A percentile compares a stretch with the other conserved stretches of the same genome.
Conservation (phyloP, 169 alveolate genomes). For the Cryptosporidium baileyi region DNA sequence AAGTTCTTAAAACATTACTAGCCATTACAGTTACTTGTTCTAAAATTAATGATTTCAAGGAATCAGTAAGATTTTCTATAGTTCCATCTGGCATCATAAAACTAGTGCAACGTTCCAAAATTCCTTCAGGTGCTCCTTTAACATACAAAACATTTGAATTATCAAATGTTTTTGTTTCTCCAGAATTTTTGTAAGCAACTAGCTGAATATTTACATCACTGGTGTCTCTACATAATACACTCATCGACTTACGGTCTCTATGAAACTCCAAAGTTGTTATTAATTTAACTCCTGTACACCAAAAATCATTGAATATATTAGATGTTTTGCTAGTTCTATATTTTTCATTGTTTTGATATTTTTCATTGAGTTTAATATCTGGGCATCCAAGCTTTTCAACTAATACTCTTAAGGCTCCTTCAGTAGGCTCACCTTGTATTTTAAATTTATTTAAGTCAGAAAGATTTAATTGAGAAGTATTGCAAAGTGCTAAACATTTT, state of each 20-base stretch:
- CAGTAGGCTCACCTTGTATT: constrained; percentile 88
- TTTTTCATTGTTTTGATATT: constrained; percentile 39
- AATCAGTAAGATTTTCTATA: constrained; percentile 80
- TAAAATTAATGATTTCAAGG: constrained; percentile 78
- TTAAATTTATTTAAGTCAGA: constrained; percentile 11
- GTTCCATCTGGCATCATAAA: constrained; percentile 86
- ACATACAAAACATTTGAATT: constrained; percentile 83
- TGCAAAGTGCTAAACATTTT: constrained; percentile 77
- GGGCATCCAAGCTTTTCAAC: constrained; percentile 84
- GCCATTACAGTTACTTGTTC: constrained; percentile 87
- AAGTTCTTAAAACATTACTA: constrained; percentile 85
- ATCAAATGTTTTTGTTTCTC: constrained; percentile 46
- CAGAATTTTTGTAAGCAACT: constrained; percentile 34
- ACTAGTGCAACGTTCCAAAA: constrained; percentile 83
- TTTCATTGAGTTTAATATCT: constrained; percentile 70
- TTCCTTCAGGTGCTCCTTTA: constrained; percentile 99
- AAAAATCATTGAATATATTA: constrained; percentile 70
- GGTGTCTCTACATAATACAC: constrained; percentile 82
- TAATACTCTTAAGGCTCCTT: constrained; percentile 83
- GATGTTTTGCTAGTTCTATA: constrained; percentile 64
- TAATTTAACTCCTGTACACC: constrained; percentile 72
- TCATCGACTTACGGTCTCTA: constrained; percentile 96
- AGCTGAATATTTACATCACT: constrained; percentile 61
- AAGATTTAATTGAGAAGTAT: constrained; percentile 73
- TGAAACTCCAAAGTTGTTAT: constrained; percentile 94